These are phyloP conservation scores for Cornus florida DNA, from an alignment of 148 eudicot genomes.

Conservation along the genomic window DNA sequence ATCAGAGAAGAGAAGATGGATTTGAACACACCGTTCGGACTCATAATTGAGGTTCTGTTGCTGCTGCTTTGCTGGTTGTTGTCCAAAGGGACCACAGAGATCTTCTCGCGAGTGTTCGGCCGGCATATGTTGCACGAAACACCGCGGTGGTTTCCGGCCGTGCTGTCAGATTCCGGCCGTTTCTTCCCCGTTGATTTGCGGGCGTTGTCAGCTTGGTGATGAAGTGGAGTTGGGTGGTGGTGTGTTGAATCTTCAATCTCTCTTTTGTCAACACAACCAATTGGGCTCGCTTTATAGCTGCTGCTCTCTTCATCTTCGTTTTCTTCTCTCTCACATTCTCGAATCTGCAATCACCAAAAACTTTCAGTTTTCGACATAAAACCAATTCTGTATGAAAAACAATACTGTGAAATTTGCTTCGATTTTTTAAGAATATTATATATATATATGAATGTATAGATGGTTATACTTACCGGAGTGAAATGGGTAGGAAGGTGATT, in stretches of 20 bases:
- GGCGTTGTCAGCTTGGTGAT: slow-evolving; percentile 8
- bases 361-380: background rate
- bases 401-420: slow-evolving; percentile 4
- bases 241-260: slow-evolving; percentile 21
- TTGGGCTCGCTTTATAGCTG: slow-evolving; percentile 38
- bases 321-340: slow-evolving; percentile 61
- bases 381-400: too few relatives aligned
- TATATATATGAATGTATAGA: background rate
- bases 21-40: slow-evolving; percentile 66
- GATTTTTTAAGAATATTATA: too few relatives aligned
- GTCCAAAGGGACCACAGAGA: slow-evolving; percentile 61
- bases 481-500: slow-evolving; percentile 59
- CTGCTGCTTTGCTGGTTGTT: slow-evolving; percentile 10
- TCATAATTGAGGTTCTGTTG: slow-evolving; percentile 25
- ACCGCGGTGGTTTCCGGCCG: slow-evolving; percentile 1
- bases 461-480: slow-evolving; percentile 60
- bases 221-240: slow-evolving; percentile 58
- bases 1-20: slow-evolving; percentile 52
- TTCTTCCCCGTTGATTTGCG: slow-evolving; percentile 21
- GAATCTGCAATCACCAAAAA: slow-evolving; percentile 53
- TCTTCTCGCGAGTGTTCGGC: slow-evolving; percentile 64
- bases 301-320: slow-evolving; percentile 65
- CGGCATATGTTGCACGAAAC: slow-evolving; percentile 83
- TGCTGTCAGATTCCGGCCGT: slow-evolving; percentile 13
- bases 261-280: slow-evolving; percentile 4